Base-by-base conservation (phyloP, 2,329 filamentous ascomycete genomes). In the Fusarium nelsonii region DNA sequence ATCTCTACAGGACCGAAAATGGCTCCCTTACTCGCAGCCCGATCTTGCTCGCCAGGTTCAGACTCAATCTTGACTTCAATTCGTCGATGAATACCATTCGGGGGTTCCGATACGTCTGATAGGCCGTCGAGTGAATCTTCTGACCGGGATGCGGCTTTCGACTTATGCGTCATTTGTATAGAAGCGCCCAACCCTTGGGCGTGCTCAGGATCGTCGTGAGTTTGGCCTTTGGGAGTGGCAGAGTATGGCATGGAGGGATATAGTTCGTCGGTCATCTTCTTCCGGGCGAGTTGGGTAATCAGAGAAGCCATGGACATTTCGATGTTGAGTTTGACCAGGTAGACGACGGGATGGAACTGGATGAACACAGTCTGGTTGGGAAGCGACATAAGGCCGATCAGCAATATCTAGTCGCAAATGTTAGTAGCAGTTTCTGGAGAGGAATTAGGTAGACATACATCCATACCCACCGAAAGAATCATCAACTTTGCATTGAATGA, bases 281-380 rank as follows among this genome's bases (percentile, higher is more conserved):
- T 41, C 2, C 55, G 61, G 3, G 75, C 75, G 7, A 82, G 70
- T 20, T 78, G 79, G 23, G 76, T 81, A 67, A 86, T 86, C n/a
- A 86, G 80, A 12, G 81, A 80, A 36, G 84, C 84, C 83, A 86
- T 85, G 14, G 80, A 81, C 79, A 86, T 82, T 72, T 86, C 84
- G 64, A 86, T 86, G 69, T 86, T 84, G 41, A 86, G 80, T 58
- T 86, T 86, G 58, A 85, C 83, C 36, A 85, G 79, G 69, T 85
- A 86, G 6, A 82, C 82, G 10, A 86, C 78, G 1, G 84, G 84
- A 57, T 85, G 83, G 71, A 86, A 84, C 65, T 85, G 83, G 37
- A 85, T 81, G 64, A 84, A 78, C n/a, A 80, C 76, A 18, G 71
- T 60, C 62, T 77, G 75, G 48, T 79, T 79, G 0, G 74, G 73